Base-by-base conservation (phyloP, 331 rosid genomes). In the Saraca asoca region DNA sequence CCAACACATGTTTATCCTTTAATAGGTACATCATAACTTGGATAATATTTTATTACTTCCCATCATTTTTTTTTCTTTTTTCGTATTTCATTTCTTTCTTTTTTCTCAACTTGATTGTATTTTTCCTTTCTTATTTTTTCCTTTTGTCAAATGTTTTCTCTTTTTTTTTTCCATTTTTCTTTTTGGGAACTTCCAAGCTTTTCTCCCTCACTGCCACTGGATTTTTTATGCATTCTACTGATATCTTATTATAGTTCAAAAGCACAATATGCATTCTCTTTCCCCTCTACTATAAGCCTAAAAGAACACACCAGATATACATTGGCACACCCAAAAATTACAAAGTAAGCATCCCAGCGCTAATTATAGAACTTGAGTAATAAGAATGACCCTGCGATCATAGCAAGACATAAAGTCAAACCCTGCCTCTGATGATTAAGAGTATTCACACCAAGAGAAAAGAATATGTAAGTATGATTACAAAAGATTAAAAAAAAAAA, bases 301-400 rank as follows among this genome's bases (percentile, higher is more conserved):
- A 76, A 53, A 31, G 53, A 65, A 76, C 83, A 24, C 31, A 70
- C 71, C 79, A 73, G 50, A 88, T 66, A 57, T 46, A 81, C 80
- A 73, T 50, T 79, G 76, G 78, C 78, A 78, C 79, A 74, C 80
- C 74, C 71, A 66, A 78, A 75, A 84, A 79, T 59, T 82, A 78
- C 67, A 81, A 48, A 3, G 88, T 58, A 82, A 85, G 77, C 88
- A 84, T 78, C 77, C 88, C 87, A 82, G 85, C 80, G 66, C 78
- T 76, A 77, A 82, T 24, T 24, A 84, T 68, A 77, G 83, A 82
- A 72, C 91, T 75, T 75, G 84, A 59, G 75, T 82, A 81, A 79
- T 48, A 86, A 75, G 74, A 79, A 78, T 61, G 77, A 80, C 86
- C 96, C 96, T 87, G 98, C 98, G 86, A 89, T 85, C 86, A 92